phyloP scores from a whole-genome alignment of 2,329 filamentous ascomycete genomes.

The Sclerotiophoma versabilis region DNA sequence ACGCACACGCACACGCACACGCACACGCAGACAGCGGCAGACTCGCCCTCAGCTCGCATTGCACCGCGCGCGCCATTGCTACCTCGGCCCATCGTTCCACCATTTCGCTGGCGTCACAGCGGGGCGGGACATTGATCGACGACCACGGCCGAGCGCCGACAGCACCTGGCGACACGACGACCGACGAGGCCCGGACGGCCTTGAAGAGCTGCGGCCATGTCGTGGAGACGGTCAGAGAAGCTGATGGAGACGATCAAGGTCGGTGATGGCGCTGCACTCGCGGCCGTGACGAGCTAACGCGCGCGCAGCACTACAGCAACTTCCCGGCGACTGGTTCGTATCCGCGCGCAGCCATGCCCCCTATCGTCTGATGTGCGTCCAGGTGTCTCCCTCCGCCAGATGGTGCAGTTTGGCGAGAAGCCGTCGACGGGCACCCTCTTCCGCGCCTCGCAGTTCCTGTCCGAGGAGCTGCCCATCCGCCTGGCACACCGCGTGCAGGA shows the following conservation, averaged over 20 bases:
- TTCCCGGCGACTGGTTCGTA: slow-evolving; percentile 97
- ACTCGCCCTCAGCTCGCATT: not conserved
- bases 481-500: slow-evolving; percentile 96
- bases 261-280: slow-evolving; percentile 17
- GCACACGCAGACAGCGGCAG: not conserved
- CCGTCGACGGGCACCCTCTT: slow-evolving; percentile 92
- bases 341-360: slow-evolving; percentile 67
- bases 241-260: slow-evolving; percentile 93
- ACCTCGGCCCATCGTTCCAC: slow-evolving; percentile 1
- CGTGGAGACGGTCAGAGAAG: slow-evolving; percentile 89
- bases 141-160: slow-evolving; percentile 9
- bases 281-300: slow-evolving; percentile 31
- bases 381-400: slow-evolving; percentile 82
- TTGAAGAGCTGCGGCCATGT: slow-evolving; percentile 67
- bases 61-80: slow-evolving; percentile 9
- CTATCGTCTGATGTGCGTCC: slow-evolving; percentile 24
- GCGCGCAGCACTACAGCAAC: slow-evolving; percentile 77
- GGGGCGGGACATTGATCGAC: slow-evolving; percentile 10
- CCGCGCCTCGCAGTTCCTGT: slow-evolving; percentile 96
- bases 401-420: slow-evolving; percentile 97
- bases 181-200: slow-evolving; percentile 44
- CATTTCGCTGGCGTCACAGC: slow-evolving; percentile 11
- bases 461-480: slow-evolving; percentile 96
- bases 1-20: not conserved
- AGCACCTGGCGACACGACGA: slow-evolving; percentile 42